These are phyloP conservation scores for Salix viminalis DNA, from an alignment of 345 rosid species.

Conservation along the genomic window DNA sequence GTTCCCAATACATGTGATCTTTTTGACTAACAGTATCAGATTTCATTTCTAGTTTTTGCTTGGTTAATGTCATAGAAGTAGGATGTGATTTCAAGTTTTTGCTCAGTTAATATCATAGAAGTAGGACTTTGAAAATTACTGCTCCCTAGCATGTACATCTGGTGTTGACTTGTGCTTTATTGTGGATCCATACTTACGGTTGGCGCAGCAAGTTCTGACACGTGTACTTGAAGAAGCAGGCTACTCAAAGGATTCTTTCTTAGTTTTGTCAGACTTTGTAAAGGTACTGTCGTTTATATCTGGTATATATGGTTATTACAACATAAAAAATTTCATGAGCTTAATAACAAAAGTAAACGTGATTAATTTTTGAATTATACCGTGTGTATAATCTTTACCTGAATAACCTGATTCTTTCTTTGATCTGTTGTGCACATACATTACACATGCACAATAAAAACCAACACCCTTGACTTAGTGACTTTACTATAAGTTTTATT, in stretches of 20 bases:
- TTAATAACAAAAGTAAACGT: not conserved
- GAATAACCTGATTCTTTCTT: not conserved
- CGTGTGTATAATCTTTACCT: no score
- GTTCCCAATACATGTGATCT: not conserved
- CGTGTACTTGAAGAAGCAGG: conserved; percentile 77
- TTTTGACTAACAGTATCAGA: not conserved
- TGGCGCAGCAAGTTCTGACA: conserved; percentile 62
- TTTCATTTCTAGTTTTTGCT: not conserved
- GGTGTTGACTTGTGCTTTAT: not conserved
- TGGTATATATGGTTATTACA: not conserved
- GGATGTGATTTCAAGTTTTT: not conserved
- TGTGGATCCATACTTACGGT: conserved; percentile 12
- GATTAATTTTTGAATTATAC: not conserved
- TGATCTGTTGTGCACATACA: not conserved
- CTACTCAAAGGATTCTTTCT: conserved; percentile 49
- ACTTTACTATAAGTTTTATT: not conserved
- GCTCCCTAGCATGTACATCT: not conserved
- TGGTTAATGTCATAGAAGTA: not conserved
- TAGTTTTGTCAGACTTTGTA: conserved; percentile 56
- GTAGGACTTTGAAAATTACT: not conserved
- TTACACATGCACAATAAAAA: not conserved
- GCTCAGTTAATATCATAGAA: not conserved
- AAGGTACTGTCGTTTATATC: conserved; percentile 40
- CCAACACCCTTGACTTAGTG: not conserved
- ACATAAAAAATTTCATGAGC: not conserved